Percentiles rank a stretch among this genome's conserved stretches.
phyloP scores from a whole-genome alignment of 2,329 filamentous ascomycete genomes.

The Volutella citrinella region DNA sequence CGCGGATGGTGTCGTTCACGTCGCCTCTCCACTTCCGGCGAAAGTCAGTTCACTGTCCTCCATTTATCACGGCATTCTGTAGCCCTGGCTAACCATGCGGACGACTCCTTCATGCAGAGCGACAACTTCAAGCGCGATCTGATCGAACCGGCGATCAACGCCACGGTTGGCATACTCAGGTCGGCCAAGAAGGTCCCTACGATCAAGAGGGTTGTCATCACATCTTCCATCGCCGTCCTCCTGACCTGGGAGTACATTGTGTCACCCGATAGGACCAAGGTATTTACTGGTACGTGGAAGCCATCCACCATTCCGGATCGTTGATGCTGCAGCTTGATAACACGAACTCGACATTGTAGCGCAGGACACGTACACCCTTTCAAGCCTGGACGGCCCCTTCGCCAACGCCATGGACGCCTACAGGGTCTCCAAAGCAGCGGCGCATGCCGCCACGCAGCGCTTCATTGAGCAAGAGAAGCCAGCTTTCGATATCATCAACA shows the following conservation, averaged over 20 bases:
- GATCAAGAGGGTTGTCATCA: conserved; percentile 1
- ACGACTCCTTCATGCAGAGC: too few species aligned
- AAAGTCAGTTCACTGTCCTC: too few species aligned
- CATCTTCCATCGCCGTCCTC: background rate
- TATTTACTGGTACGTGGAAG: background rate
- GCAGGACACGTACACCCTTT: background rate
- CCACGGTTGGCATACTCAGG: background rate
- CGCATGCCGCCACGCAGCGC: conserved; percentile 30
- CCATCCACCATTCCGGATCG: background rate
- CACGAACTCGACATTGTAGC: background rate
- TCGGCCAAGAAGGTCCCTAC: background rate
- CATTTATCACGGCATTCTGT: too few species aligned
- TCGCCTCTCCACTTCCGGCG: conserved; percentile 1
- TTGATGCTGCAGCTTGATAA: background rate
- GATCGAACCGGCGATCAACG: background rate
- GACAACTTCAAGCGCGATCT: too few species aligned
- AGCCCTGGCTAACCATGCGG: too few species aligned
- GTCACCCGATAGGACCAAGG: background rate
- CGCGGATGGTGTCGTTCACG: background rate
- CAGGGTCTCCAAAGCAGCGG: conserved; percentile 32
- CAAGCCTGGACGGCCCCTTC: conserved; percentile 21
- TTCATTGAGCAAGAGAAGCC: conserved; percentile 32
- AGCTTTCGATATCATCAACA: conserved; percentile 32
- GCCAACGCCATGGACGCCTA: conserved; percentile 32
- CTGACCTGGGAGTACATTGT: background rate